A percentile compares a stretch with the other conserved stretches of the same genome.
phyloP scores from a whole-genome alignment of 2,329 filamentous ascomycete species.

The Alternaria hordeiaustralica region DNA sequence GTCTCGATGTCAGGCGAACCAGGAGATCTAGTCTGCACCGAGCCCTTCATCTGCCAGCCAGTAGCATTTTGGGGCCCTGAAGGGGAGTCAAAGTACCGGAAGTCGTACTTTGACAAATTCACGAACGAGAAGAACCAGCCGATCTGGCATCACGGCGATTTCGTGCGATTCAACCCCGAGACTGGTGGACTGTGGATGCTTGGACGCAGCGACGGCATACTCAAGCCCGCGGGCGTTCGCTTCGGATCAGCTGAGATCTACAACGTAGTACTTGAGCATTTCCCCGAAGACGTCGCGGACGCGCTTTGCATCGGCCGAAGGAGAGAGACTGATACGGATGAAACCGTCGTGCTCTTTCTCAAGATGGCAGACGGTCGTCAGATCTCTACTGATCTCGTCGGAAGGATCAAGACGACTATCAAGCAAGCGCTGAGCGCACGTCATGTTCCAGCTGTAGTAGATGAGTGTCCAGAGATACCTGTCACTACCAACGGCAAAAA shows the following conservation, averaged over 20 bases:
- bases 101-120: constrained; percentile 89
- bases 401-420: constrained; percentile 70
- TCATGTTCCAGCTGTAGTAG: constrained; percentile 85
- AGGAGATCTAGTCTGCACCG: constrained; percentile 86
- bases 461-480: constrained; percentile 85
- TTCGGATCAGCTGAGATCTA: constrained; percentile 97
- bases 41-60: constrained; percentile 89
- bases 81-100: constrained; percentile 77
- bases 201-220: constrained; percentile 86
- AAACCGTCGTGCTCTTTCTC: constrained; percentile 87
- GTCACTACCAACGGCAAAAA: constrained; percentile 97
- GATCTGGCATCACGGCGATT: constrained; percentile 95
- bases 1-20: constrained; percentile 69
- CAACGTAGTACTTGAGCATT: constrained; percentile 87
- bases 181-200: constrained; percentile 89
- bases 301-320: constrained; percentile 85
- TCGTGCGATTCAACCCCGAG: constrained; percentile 72
- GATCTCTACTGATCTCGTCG: constrained; percentile 67
- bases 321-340: constrained; percentile 73
- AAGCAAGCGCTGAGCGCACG: constrained; percentile 82
- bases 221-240: constrained; percentile 89
- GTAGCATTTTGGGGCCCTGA: constrained; percentile 82
- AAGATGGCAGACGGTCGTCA: constrained; percentile 69
- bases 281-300: constrained; percentile 78
- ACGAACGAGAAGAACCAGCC: constrained; percentile 49